Evolutionary conservation across 805 yeast species (phyloP).

Genomic region (Scheffersomyces stipitis): DNA sequence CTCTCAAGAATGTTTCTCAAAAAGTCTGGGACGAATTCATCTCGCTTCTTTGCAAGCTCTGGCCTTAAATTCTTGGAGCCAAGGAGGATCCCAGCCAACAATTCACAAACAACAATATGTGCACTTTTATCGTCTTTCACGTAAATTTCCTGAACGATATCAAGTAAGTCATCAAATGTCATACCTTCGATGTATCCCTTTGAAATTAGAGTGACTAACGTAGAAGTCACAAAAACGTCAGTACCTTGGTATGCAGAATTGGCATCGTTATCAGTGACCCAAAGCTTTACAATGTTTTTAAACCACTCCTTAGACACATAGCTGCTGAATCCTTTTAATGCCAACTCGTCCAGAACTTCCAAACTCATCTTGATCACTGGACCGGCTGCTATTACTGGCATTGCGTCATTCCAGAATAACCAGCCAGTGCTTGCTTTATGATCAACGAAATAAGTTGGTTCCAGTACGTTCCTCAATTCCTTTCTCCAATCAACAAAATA

Average conservation of each 20-base stretch:
- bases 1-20: conserved; percentile 47
- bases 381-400: conserved; percentile 46
- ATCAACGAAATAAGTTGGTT: conserved; percentile 58
- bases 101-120: conserved; percentile 73
- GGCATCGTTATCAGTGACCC: conserved; percentile 68
- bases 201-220: conserved; percentile 49
- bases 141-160: conserved; percentile 49
- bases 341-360: conserved; percentile 39
- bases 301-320: conserved; percentile 60
- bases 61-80: conserved; percentile 45
- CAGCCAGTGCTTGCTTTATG: conserved; percentile 60
- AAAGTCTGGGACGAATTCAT: conserved; percentile 45
- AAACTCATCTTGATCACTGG: conserved; percentile 28
- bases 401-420: conserved; percentile 67
- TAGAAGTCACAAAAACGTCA: conserved; percentile 57
- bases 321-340: conserved; percentile 44
- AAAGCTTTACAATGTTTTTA: conserved; percentile 44
- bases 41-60: conserved; percentile 37
- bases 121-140: conserved; percentile 68
- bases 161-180: conserved; percentile 51
- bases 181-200: conserved; percentile 44
- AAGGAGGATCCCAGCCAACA: conserved; percentile 61
- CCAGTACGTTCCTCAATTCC: conserved; percentile 50
- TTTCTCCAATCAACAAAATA: conserved; percentile 43
- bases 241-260: conserved; percentile 65